Evolutionary conservation across 306 rosid genomes (phyloP), one percentile per base, ranked within the genome.

Genomic region (Malus asiatica): DNA sequence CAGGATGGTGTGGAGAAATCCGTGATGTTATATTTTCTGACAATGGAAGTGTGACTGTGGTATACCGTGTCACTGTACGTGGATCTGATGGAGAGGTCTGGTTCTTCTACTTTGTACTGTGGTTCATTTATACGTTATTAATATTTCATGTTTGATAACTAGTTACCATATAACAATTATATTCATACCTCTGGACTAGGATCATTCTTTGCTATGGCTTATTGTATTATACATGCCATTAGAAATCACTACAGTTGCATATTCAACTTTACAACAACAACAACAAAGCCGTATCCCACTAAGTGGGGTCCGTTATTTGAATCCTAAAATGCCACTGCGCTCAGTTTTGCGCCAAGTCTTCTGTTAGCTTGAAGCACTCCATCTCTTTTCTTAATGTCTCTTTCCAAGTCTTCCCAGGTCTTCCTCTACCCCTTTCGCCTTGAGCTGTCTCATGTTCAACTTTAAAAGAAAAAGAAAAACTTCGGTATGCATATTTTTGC

Each of bases 1-100:
- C 86, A 93, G 98, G 99, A 76, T 95, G 99, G 99, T 95, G 99
- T 68, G 99, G 99, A 70, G 99, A 95, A 84, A 86, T 95, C 74
- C 90, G 99, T 38, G 99, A 95, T 87, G 99, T 95, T 15, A 92
- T 95, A 81, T 90, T 92, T 83, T 86, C 99, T 14, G 97, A 92
- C 80, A 92, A 90, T 82, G 97, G 97, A 68, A 81, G 89, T 44
- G 97, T 95, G 73, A 92, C 97, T 53, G 99, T 92, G 62, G 99
- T 92, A 3, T 95, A 92, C 78, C 97, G 99, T 35, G 89, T 95
- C 70, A 95, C 99, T 42, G 81, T 95, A 9, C 84, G 97, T 25
- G 99, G 99, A 85, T 95, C 99, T 77, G 97, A 95, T 78, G 99
- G 97, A 79, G 99, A 95, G 97, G 98, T 88, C 11, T 65, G 90